Evolutionary conservation across 768 basidiomycete genomes (phyloP).

Genomic region (Boletellus sp.): DNA sequence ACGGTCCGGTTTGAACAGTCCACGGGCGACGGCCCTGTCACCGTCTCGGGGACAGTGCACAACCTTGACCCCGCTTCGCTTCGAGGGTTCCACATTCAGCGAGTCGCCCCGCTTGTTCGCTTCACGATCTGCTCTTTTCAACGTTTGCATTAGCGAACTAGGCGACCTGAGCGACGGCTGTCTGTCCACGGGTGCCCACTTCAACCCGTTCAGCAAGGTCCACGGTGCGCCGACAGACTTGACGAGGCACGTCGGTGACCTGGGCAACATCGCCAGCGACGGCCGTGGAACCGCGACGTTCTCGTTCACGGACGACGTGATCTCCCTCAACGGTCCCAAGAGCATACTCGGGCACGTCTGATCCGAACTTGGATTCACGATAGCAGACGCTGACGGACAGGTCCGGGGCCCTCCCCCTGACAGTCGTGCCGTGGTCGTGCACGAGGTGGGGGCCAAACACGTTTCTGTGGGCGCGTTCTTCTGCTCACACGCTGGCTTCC

Average conservation of each 20-base stretch:
- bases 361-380: neutral
- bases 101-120: conserved; percentile 22
- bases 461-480: neutral
- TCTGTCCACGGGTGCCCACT: conserved; percentile 67
- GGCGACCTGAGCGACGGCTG: conserved; percentile 71
- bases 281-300: conserved; percentile 53
- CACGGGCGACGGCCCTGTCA: conserved; percentile 47
- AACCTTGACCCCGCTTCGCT: conserved; percentile 54
- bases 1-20: conserved; percentile 64
- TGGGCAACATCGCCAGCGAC: conserved; percentile 72
- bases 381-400: neutral
- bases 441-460: conserved; percentile 43
- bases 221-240: conserved; percentile 62
- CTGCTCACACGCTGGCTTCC: conserved; percentile 8
- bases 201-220: conserved; percentile 62
- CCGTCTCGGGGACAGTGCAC: conserved; percentile 57
- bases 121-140: conserved; percentile 19
- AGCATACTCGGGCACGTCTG: conserved; percentile 65
- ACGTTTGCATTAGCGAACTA: conserved; percentile 21
- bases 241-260: conserved; percentile 67
- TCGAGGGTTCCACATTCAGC: conserved; percentile 84
- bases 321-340: conserved; percentile 64
- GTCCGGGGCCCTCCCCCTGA: neutral
- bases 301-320: conserved; percentile 52
- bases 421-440: conserved; percentile 72